Evolutionary conservation across 73 alveolate genomes (phyloP), one percentile per base, ranked within the genome.

Genomic region (Symbiodinium pilosum): DNA sequence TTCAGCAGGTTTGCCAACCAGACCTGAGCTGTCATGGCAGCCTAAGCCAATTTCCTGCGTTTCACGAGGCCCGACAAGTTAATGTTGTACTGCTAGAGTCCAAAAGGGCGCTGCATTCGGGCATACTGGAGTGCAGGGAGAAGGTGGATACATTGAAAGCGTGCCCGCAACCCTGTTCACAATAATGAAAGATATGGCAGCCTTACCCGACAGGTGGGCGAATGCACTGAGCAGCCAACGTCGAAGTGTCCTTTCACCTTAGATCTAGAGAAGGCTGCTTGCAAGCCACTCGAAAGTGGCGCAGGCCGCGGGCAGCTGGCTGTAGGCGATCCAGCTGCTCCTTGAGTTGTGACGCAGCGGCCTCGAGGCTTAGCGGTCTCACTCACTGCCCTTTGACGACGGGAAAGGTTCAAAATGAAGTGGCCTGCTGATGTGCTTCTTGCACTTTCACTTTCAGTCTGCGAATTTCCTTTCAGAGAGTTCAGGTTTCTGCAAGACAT

Each of bases 391-490:
- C 30, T 9, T 12, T n/a, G 54, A 30, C 28, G 9, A 34, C 24
- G 32, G 51, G 51, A 38, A 34, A 30, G 32, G 12, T 44, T 34
- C 40, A 9, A 11, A 77, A 12, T 26, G 77, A 18, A 6, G 81
- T 30, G 5, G 77, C 97, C 97, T 91, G 97, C 47, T 91, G 97
- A 40, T 91, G 97, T 16, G 97, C 97, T 21, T 85, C 88, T 91
- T 91, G 89, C 30, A 91, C 97, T 68, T 91, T 91, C 36, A 85
- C 97, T 36, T 91, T 91, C 87, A 91, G 88, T 14, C 97, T 64
- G 83, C 97, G 97, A 43, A 91, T 91, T 41, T 69, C 97, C 97
- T 91, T 20, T 36, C 59, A 14, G 59, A 14, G 59, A 47, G 6
- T 47, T 6, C 59, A 47, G 21, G 59, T 47, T 14, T 9, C 14